Base-by-base conservation (phyloP, 208 protist species). In the Acanthamoeba castellanii region DNA sequence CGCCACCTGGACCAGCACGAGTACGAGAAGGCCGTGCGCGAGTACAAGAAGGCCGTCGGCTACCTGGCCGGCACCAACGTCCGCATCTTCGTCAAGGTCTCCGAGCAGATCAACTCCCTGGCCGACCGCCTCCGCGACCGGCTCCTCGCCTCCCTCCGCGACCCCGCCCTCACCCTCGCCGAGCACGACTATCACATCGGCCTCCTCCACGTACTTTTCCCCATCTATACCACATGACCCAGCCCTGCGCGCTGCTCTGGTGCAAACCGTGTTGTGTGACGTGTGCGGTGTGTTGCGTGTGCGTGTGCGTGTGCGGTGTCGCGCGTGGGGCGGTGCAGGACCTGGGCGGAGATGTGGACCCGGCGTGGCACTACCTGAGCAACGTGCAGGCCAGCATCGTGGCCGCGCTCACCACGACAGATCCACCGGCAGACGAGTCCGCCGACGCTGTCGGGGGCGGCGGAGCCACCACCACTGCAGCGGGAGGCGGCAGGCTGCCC, bases 1-100 rank as follows among this genome's bases (percentile, higher is more conserved):
- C 8, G 34, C 3, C 37, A 88, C 81, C 20, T 88, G 16, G n/a
- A 88, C 9, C 11, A 52, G n/a, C 25, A 16, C 25, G 81, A 88
- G 37, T 88, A 64, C 34, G 81, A 88, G 25, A 50, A 61, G 14
- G 81, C 34, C 34, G 81, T 88, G 8, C 81, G 81, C 42, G 81
- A 78, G 34, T 78, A 78, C 70, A 78, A 78, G 37, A 78, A 42
- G 30, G 70, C 70, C 70, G 13, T 22, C 34, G n/a, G 14, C 34
- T 47, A 50, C 34, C 70, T 50, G 18, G n/a, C 70, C 30, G 34
- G n/a, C 34, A 78, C n/a, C n/a, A 78, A 78, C 13, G 70, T 78
- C 8, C 37, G 34, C 30, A 34, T 78, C 37, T 78, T 78, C 70
- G 34, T 50, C 34, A 78, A 78, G 70, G 34, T 78, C 70, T 47